Conservation (phyloP, 495 filamentous ascomycete genomes). For the Clohesyomyces aquaticus region DNA sequence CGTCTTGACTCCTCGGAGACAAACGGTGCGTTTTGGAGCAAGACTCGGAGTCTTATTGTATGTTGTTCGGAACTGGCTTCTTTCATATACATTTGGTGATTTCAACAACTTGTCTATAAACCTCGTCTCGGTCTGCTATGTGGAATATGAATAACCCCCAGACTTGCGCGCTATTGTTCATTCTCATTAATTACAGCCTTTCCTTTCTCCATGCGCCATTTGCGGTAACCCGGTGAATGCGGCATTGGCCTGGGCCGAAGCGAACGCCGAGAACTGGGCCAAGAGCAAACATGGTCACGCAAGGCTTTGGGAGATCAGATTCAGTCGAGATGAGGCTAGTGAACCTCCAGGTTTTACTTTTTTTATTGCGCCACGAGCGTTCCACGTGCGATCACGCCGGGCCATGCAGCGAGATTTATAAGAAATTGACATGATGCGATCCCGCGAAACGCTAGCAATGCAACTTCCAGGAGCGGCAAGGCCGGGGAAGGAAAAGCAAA, state of each 20-base stretch:
- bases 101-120: not conserved
- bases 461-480: slow-evolving; percentile 25
- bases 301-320: not conserved
- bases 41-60: not conserved
- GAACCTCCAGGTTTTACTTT: not conserved
- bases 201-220: not conserved
- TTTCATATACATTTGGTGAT: not conserved
- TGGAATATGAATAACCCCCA: not conserved
- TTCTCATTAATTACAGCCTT: not conserved
- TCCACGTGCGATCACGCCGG: not conserved
- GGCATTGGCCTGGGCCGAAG: not conserved
- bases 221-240: not conserved
- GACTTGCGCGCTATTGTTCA: not conserved
- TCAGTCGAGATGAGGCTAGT: not conserved
- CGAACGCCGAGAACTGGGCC: not conserved
- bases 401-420: not conserved
- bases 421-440: slow-evolving; percentile 4
- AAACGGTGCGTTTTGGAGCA: not conserved
- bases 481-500: slow-evolving; percentile 24
- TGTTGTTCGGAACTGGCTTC: not conserved
- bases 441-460: slow-evolving; percentile 10
- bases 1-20: not conserved
- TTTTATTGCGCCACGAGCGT: not conserved
- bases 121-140: not conserved
- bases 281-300: not conserved